These are phyloP conservation scores for Poa annua DNA, from an alignment of 176 grass and related monocot species.

Conservation along the genomic window DNA sequence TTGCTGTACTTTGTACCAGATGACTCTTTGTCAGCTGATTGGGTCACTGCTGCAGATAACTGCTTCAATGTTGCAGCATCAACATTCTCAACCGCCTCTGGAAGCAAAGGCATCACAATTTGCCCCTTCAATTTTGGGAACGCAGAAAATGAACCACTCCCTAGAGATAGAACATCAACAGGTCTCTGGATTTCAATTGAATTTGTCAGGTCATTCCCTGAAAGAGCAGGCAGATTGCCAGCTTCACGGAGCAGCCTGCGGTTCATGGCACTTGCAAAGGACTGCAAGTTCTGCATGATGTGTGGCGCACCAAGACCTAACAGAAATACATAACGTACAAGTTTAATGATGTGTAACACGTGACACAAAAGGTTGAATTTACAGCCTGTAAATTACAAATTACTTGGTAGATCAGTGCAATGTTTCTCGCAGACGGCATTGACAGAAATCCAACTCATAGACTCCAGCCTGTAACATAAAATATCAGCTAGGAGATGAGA, in stretches of 20 bases:
- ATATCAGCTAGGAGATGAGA: slow-evolving; percentile 35
- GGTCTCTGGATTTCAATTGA: slow-evolving; percentile 44
- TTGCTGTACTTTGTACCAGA: slow-evolving; percentile 47
- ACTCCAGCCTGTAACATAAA: slow-evolving; percentile 38
- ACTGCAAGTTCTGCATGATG: slow-evolving; percentile 49
- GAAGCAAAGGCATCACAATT: slow-evolving; percentile 48
- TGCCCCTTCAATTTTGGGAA: slow-evolving; percentile 46
- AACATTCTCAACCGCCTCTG: slow-evolving; percentile 42
- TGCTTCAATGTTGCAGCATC: slow-evolving; percentile 33
- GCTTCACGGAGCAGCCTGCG: slow-evolving; percentile 61
- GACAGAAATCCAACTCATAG: slow-evolving; percentile 47
- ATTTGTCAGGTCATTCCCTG: slow-evolving; percentile 47
- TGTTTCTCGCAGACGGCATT: slow-evolving; percentile 32
- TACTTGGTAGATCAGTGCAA: slow-evolving; percentile 54
- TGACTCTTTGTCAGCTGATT: slow-evolving; percentile 41
- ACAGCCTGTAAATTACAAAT: slow-evolving; percentile 32
- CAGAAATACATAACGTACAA: slow-evolving; percentile 34
- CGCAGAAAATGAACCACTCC: slow-evolving; percentile 83
- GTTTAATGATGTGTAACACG: slow-evolving; percentile 1
- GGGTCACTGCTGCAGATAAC: slow-evolving; percentile 39
- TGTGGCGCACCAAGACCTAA: slow-evolving; percentile 49
- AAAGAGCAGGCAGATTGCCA: slow-evolving; percentile 76
- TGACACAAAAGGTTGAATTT: slow-evolving; percentile 27
- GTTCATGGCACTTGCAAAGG: slow-evolving; percentile 46
- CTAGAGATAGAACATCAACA: slow-evolving; percentile 54